These are phyloP conservation scores for Spergularia azorica DNA, from an alignment of 179 eudicot genomes.

Conservation along the genomic window DNA sequence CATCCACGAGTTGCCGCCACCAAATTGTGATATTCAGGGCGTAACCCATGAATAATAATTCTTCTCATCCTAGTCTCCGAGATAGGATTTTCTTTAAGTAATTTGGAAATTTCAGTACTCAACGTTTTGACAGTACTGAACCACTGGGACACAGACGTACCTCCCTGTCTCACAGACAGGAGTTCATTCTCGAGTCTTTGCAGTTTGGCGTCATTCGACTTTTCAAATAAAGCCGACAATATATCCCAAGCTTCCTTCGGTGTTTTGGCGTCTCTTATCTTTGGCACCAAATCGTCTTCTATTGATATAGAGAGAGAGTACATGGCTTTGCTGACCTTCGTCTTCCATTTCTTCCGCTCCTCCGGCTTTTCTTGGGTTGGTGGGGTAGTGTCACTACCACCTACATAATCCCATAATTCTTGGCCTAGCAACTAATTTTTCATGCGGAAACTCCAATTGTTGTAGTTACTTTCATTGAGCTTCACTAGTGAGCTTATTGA, in stretches of 20 bases:
- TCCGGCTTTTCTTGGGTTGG: background rate
- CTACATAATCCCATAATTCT: background rate
- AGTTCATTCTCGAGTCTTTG: constrained; percentile 23
- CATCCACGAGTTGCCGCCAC: constrained; percentile 18
- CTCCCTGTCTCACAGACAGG: background rate
- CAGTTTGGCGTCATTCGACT: constrained; percentile 12
- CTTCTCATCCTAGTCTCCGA: constrained; percentile 13
- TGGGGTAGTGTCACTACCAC: background rate
- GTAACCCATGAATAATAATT: constrained; percentile 20
- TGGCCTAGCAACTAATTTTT: background rate
- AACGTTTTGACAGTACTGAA: constrained; percentile 16
- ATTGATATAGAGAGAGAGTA: background rate
- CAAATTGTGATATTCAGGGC: constrained; percentile 5
- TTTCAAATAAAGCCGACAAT: constrained; percentile 3
- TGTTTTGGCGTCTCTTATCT: constrained; percentile 14
- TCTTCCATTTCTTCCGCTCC: background rate
- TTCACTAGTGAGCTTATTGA: too few relatives aligned
- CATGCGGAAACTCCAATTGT: too few relatives aligned
- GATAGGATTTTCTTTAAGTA: constrained; percentile 18
- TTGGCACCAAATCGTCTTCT: background rate
- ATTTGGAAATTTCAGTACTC: constrained; percentile 18
- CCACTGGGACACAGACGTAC: constrained; percentile 16
- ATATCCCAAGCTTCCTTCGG: constrained; percentile 31
- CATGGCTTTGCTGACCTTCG: background rate
- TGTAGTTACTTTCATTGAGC: too few relatives aligned